Conservation (phyloP, 306 rosid species). For the Styphnolobium japonicum region DNA sequence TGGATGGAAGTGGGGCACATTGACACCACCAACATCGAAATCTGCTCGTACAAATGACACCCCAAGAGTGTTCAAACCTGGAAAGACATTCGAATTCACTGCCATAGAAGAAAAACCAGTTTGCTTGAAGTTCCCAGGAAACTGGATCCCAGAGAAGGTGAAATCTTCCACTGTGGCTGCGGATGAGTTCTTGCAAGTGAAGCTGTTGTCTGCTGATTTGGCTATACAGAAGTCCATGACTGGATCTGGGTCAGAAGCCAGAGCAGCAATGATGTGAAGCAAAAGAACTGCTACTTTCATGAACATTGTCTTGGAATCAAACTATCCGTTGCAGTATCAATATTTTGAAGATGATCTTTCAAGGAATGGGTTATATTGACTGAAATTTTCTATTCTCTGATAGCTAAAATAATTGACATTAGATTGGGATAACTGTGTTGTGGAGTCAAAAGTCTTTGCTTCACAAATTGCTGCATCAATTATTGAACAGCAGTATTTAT, state of each 20-base stretch:
- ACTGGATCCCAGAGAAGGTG: conserved; percentile 64
- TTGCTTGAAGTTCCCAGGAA: conserved; percentile 53
- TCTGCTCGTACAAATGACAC: conserved; percentile 83
- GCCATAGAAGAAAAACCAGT: conserved; percentile 59
- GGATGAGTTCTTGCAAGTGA: conserved; percentile 74
- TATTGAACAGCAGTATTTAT: conserved; percentile 27
- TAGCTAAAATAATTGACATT: not conserved
- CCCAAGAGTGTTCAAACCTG: conserved; percentile 91
- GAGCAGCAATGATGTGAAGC: conserved; percentile 27
- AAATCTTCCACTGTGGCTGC: conserved; percentile 67
- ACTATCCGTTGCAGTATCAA: not conserved
- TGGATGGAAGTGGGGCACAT: conserved; percentile 84
- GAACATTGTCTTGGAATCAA: conserved; percentile 29
- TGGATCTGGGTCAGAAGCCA: conserved; percentile 92
- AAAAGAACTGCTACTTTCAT: conserved; percentile 24
- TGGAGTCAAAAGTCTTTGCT: not conserved
- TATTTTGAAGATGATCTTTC: conserved; percentile 4
- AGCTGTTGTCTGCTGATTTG: conserved; percentile 21
- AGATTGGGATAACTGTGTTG: not conserved
- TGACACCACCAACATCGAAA: conserved; percentile 74
- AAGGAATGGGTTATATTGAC: not conserved
- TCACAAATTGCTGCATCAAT: conserved; percentile 18
- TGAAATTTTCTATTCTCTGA: not conserved
- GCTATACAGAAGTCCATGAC: conserved; percentile 79
- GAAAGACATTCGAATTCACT: conserved; percentile 71